Conservation (phyloP, 1,139 yeast species). For the Nakaseomyces uthaithaninus region DNA sequence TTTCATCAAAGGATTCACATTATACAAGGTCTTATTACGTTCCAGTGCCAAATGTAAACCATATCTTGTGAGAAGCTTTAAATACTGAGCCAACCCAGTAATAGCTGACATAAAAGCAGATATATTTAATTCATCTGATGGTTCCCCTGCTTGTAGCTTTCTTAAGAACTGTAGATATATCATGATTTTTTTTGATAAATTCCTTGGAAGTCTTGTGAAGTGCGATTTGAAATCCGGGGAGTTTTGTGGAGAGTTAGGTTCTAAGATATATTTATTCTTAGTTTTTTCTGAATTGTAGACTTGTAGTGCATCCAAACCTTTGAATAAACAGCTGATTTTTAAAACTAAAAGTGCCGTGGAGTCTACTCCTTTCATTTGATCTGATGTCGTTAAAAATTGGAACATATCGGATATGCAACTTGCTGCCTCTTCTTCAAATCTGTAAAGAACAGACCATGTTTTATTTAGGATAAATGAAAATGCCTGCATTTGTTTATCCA, state of each 20-base stretch:
- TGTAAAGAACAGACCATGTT: slow-evolving; percentile 83
- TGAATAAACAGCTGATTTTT: slow-evolving; percentile 68
- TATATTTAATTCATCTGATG: slow-evolving; percentile 25
- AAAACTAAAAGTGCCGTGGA: slow-evolving; percentile 70
- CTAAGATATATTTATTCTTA: not conserved
- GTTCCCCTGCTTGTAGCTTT: slow-evolving; percentile 39
- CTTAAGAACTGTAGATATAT: slow-evolving; percentile 65
- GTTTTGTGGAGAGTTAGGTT: not conserved
- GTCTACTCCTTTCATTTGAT: slow-evolving; percentile 59
- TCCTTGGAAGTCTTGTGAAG: slow-evolving; percentile 74
- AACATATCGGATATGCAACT: slow-evolving; percentile 89
- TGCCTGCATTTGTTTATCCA: slow-evolving; percentile 46
- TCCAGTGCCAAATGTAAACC: slow-evolving; percentile 72
- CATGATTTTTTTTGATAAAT: slow-evolving; percentile 72
- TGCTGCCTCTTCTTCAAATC: slow-evolving; percentile 90
- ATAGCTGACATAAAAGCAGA: slow-evolving; percentile 77
- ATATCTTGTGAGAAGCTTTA: slow-evolving; percentile 73
- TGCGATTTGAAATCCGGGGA: slow-evolving; percentile 13
- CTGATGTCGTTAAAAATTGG: slow-evolving; percentile 70
- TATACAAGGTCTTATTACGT: slow-evolving; percentile 50
- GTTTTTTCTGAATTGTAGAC: slow-evolving; percentile 7
- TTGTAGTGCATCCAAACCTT: slow-evolving; percentile 55
- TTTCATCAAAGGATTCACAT: slow-evolving; percentile 54
- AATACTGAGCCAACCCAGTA: slow-evolving; percentile 87
- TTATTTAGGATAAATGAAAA: slow-evolving; percentile 64